These are phyloP conservation scores for Thraustochytrium striatum DNA, from an alignment of 352 stramenopile species.

Conservation along the genomic window DNA sequence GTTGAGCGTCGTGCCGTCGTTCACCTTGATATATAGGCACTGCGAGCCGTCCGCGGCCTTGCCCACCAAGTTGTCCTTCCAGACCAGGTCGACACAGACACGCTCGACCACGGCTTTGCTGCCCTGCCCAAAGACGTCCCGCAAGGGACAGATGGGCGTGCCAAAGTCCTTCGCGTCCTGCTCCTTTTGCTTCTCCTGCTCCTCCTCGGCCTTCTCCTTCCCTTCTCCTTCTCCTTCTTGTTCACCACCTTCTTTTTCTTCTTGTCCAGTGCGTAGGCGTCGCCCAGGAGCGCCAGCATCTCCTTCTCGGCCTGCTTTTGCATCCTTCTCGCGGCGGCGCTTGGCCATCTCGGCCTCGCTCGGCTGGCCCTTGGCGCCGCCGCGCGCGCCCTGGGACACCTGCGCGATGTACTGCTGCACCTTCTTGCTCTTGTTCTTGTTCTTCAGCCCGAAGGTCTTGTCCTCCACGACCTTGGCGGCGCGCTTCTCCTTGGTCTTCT, in stretches of 20 bases:
- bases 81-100: constrained; percentile 6
- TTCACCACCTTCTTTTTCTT: neutral
- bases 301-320: constrained; percentile 59
- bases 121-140: constrained; percentile 27
- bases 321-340: constrained; percentile 74
- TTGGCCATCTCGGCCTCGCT: constrained; percentile 60
- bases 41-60: constrained; percentile 21
- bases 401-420: constrained; percentile 86
- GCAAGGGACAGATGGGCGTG: constrained; percentile 17
- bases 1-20: constrained; percentile 38
- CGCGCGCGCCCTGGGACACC: constrained; percentile 57
- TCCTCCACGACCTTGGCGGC: constrained; percentile 91
- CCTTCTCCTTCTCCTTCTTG: neutral
- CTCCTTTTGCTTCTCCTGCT: constrained; percentile 62
- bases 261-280: constrained; percentile 54
- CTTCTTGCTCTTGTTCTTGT: constrained; percentile 98
- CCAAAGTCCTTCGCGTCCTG: constrained; percentile 46
- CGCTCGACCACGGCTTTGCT: constrained; percentile 41
- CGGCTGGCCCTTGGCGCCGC: constrained; percentile 55
- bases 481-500: constrained; percentile 81
- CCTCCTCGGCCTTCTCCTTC: neutral
- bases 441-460: constrained; percentile 99
- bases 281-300: constrained; percentile 64
- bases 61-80: constrained; percentile 43
- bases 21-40: constrained; percentile 43